A percentile compares a stretch with the other conserved stretches of the same genome.
These are phyloP conservation scores for Ulmus americana DNA, from an alignment of 331 rosid species.

Conservation along the genomic window DNA sequence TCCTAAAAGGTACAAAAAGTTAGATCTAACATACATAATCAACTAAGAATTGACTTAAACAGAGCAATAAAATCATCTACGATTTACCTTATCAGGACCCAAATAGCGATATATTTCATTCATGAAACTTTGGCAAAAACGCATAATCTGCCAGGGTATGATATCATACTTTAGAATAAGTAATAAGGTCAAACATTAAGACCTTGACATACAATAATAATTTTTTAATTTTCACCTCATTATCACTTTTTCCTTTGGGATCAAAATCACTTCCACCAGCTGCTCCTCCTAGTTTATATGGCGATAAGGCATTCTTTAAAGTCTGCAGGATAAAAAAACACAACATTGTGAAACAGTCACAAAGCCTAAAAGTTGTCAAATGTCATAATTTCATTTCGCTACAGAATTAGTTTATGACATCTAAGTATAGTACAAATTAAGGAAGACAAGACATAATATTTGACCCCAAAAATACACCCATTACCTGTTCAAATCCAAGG, in stretches of 20 bases:
- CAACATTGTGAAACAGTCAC: constrained; percentile 8
- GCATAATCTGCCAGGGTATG: constrained; percentile 61
- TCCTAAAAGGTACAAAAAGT: constrained; percentile 52
- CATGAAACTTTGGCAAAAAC: constrained; percentile 99
- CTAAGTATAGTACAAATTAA: background rate
- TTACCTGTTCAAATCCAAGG: constrained; percentile 99
- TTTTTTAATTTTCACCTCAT: constrained; percentile 55
- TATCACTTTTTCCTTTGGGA: constrained; percentile 93
- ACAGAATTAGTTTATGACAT: too few relatives aligned
- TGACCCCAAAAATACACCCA: constrained; percentile 20
- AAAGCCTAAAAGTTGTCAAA: background rate
- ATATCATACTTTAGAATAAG: constrained; percentile 32
- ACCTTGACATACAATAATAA: constrained; percentile 8
- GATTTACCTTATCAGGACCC: constrained; percentile 93
- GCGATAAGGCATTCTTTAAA: constrained; percentile 90
- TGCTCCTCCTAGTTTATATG: constrained; percentile 98
- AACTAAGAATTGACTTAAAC: constrained; percentile 7
- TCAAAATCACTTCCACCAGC: constrained; percentile 99
- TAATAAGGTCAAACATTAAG: constrained; percentile 10
- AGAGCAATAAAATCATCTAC: constrained; percentile 21
- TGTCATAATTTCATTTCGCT: background rate
- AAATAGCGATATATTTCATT: constrained; percentile 86
- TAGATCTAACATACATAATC: constrained; percentile 24
- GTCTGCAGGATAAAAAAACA: constrained; percentile 46
- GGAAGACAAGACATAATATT: constrained; percentile 1